Evolutionary conservation across 495 filamentous ascomycete species (phyloP), one percentile per base, ranked within the genome.

Genomic region (Aspergillus affinis): DNA sequence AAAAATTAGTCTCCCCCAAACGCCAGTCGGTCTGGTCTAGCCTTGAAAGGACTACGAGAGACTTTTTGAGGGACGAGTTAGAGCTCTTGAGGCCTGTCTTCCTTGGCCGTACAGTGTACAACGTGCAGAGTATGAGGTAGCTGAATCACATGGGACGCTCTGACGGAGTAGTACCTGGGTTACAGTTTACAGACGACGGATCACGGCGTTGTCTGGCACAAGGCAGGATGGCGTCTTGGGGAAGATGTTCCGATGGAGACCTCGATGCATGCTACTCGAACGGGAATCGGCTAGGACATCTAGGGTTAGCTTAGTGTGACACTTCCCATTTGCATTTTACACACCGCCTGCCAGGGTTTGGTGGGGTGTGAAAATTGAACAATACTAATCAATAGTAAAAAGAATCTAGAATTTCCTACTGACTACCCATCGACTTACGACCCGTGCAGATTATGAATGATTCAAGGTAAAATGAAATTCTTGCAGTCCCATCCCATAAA

Each of bases 401-500:
- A 26, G 23, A 26, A 26, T n/a, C n/a, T 26, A 26, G 23, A 26
- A 26, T 26, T 26, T 4, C 23, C 23, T 26, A 26, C 23, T 26
- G 4, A 26, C 23, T 26, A 26, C 23, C 4, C 23, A 26, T 26
- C 23, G 23, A 26, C 4, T 17, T 44, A 19, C 54, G 44, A 57
- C 19, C 27, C 51, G 62, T 59, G 62, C 54, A 55, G 30, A 51
- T 52, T 59, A 4, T 41, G 36, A 41, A 41, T 15, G 36, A 41
- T 41, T 41, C 36, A 41, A 41, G 13, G 20, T 54, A 61, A 30
- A 41, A 32, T 45, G 44, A 62, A 57, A 19, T 51, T 51, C 57
- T 60, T 53, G 53, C 57, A 48, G 55, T 61, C 21, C 41, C 60
- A 36, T 54, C 57, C 57, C 36, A 48, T 58, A 49, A 63, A 60